These are phyloP conservation scores for Solanum chiquidenum DNA, from an alignment of 257 asterid genomes.

Conservation along the genomic window DNA sequence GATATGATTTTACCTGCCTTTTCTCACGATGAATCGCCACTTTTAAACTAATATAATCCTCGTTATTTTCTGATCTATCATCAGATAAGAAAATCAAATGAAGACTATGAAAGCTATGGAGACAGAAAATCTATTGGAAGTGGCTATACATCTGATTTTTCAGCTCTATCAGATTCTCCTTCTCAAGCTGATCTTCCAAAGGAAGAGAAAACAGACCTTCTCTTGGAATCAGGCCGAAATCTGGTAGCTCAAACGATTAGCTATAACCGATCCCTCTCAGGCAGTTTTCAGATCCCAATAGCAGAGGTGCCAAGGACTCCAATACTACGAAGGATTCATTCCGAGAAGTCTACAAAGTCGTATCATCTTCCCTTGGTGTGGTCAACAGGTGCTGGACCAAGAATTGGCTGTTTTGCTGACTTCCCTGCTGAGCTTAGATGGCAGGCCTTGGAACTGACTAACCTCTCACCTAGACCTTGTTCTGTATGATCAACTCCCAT, in stretches of 20 bases:
- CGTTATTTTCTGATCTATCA: not conserved
- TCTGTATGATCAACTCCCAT: conserved; percentile 22
- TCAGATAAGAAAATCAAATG: conserved; percentile 59
- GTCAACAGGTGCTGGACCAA: conserved; percentile 91
- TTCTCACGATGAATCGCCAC: not conserved
- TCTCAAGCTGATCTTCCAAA: conserved; percentile 14
- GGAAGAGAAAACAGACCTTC: conserved; percentile 11
- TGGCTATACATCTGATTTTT: conserved; percentile 5
- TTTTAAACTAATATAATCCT: not conserved
- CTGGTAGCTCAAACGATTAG: conserved; percentile 20
- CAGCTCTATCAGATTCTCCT: conserved; percentile 18
- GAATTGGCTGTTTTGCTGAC: conserved; percentile 87
- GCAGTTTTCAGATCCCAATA: conserved; percentile 72
- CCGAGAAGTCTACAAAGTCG: conserved; percentile 59
- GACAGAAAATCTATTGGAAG: conserved; percentile 11
- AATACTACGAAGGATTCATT: conserved; percentile 61
- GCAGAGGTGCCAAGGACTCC: conserved; percentile 52
- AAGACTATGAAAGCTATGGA: conserved; percentile 41
- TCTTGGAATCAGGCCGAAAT: conserved; percentile 15
- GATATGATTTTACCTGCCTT: not conserved
- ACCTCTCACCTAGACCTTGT: conserved; percentile 57
- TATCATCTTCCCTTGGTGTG: conserved; percentile 58
- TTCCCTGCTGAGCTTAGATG: conserved; percentile 68
- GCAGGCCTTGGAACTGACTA: conserved; percentile 80
- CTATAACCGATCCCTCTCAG: conserved; percentile 71